Percentiles rank a stretch among this genome's conserved stretches.
These are phyloP conservation scores for Extremus antarcticus DNA, from an alignment of 495 filamentous ascomycete species.

Conservation along the genomic window DNA sequence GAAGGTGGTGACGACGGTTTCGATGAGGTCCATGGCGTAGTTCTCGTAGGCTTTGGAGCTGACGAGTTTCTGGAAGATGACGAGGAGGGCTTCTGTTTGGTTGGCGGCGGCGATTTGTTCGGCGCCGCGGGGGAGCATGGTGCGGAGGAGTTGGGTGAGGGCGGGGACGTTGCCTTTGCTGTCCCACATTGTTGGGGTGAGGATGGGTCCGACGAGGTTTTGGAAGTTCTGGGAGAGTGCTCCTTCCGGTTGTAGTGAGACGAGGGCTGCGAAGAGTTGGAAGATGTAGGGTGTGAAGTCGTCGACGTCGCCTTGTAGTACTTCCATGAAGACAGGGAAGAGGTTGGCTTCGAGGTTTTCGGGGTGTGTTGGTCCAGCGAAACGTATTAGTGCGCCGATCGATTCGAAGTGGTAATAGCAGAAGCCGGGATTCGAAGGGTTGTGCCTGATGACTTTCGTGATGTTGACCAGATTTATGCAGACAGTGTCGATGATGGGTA, in stretches of 20 bases:
- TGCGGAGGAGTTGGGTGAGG: constrained; percentile 69
- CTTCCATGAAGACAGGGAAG: constrained; percentile 61
- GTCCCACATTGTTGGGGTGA: constrained; percentile 74
- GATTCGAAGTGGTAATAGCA: constrained; percentile 98
- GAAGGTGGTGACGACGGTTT: constrained; percentile 62
- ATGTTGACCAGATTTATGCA: constrained; percentile 73
- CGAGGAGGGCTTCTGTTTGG: constrained; percentile 68
- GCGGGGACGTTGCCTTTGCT: constrained; percentile 87
- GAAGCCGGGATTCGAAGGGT: constrained; percentile 95
- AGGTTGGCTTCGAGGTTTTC: constrained; percentile 65
- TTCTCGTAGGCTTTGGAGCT: constrained; percentile 61
- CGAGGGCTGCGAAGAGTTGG: constrained; percentile 80
- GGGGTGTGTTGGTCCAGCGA: constrained; percentile 54
- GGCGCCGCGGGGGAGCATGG: constrained; percentile 68
- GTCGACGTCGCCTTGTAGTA: constrained; percentile 70
- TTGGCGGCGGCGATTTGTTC: constrained; percentile 60
- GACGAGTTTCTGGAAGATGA: constrained; percentile 85
- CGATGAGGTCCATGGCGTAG: constrained; percentile 80
- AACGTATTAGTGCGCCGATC: constrained; percentile 86
- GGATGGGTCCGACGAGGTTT: constrained; percentile 58
- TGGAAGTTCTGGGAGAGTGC: constrained; percentile 67
- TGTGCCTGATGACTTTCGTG: constrained; percentile 74
- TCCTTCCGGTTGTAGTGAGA: constrained; percentile 68
- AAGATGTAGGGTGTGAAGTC: constrained; percentile 97
- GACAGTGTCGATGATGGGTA: constrained; percentile 59